Conservation (phyloP, 164 flowering plant species). For the Kalanchoe fedtschenkoi region DNA sequence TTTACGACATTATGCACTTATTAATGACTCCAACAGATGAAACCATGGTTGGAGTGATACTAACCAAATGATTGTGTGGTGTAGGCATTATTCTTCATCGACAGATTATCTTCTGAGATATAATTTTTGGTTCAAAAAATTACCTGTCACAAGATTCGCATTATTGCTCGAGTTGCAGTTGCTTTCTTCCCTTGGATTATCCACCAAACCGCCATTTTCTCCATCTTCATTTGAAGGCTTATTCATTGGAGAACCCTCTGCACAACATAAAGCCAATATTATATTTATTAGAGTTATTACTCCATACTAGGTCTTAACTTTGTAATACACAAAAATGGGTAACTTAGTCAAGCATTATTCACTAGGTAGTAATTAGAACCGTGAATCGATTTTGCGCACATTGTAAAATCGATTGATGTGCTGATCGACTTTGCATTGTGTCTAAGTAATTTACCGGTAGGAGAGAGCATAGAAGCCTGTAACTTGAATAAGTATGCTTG, state of each 20-base stretch:
- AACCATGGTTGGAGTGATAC: neutral
- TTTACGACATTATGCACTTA: neutral
- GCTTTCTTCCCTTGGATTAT: neutral
- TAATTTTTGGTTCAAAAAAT: neutral
- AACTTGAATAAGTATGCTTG: constrained; percentile 57
- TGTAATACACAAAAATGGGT: neutral
- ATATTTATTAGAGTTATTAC: neutral
- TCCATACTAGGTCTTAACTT: neutral
- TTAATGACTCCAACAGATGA: neutral
- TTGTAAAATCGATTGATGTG: neutral
- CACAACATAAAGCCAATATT: neutral
- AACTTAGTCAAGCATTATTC: no score
- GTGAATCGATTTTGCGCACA: neutral
- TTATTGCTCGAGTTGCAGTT: neutral
- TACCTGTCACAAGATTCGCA: neutral
- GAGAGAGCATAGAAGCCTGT: constrained; percentile 30
- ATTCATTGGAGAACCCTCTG: neutral
- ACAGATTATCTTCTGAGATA: neutral
- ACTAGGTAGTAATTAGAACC: no score
- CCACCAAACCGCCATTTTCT: neutral
- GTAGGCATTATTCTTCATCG: neutral
- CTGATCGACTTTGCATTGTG: neutral
- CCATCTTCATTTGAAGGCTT: neutral
- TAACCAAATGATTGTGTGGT: neutral
- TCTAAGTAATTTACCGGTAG: constrained; percentile 18